Evolutionary conservation across 1,284 basidiomycete genomes (phyloP).

Genomic region (Rhodotorula sp.): DNA sequence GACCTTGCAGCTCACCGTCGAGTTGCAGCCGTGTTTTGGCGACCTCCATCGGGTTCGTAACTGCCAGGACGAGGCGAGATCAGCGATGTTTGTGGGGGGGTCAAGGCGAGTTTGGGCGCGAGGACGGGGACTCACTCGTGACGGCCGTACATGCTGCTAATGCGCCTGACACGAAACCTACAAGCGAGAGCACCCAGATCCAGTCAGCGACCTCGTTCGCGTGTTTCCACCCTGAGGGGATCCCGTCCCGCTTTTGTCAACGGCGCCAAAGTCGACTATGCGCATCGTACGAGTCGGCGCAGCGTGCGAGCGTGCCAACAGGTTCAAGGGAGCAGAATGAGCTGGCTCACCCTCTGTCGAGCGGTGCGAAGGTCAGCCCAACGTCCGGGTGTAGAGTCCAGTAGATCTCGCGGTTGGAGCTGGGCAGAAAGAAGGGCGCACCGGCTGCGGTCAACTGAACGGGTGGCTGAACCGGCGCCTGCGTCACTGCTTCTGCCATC

Average conservation of each 20-base stretch:
- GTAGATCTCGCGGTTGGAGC: background rate
- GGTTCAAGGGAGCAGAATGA: background rate
- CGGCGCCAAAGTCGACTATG: too few relatives aligned
- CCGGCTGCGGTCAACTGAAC: constrained; percentile 8
- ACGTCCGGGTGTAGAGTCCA: background rate
- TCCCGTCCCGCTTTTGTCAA: too few relatives aligned
- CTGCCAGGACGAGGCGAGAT: background rate
- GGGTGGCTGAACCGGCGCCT: background rate
- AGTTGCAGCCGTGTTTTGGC: constrained; percentile 91
- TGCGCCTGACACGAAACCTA: constrained; percentile 75
- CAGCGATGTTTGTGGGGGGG: background rate
- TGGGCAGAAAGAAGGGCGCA: background rate
- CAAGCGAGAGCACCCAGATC: background rate
- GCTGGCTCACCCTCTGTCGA: background rate
- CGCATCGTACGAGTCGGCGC: background rate
- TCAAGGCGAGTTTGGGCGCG: background rate
- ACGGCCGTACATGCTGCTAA: constrained; percentile 85
- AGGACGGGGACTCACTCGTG: constrained; percentile 34
- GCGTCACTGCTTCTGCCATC: too few relatives aligned
- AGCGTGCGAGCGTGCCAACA: too few relatives aligned
- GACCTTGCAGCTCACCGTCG: constrained; percentile 72
- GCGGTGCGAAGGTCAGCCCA: background rate
- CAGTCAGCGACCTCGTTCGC: background rate
- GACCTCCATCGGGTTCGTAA: constrained; percentile 61
- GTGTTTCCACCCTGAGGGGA: too few relatives aligned